These are phyloP conservation scores for Dactylellina leptospora DNA, from an alignment of 2,329 filamentous ascomycete species.

Conservation along the genomic window DNA sequence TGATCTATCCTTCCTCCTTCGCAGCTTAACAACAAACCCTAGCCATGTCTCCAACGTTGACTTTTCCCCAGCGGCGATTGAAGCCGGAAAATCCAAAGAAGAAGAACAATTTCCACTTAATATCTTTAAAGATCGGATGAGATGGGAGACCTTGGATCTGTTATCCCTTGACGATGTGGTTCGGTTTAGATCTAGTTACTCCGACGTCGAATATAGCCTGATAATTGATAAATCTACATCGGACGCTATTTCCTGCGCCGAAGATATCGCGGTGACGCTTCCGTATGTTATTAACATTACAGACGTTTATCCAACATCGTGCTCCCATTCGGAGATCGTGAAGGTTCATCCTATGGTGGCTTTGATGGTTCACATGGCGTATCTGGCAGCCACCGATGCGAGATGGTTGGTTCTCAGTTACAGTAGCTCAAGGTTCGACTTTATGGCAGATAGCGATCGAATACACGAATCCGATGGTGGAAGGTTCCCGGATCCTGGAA, in stretches of 20 bases:
- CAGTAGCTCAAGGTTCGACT: slow-evolving; percentile 28
- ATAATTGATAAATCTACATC: slow-evolving; percentile 41
- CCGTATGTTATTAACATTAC: slow-evolving; percentile 8
- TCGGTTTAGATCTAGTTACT: background rate
- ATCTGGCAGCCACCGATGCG: background rate
- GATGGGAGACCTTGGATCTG: slow-evolving; percentile 21
- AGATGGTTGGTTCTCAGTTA: slow-evolving; percentile 37
- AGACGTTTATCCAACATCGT: background rate
- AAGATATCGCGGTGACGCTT: slow-evolving; percentile 15
- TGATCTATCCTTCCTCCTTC: slow-evolving; percentile 23
- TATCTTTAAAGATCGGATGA: slow-evolving; percentile 2
- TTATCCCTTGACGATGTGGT: slow-evolving; percentile 16
- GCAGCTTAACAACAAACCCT: background rate
- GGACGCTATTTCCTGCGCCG: slow-evolving; percentile 39
- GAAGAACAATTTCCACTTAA: background rate
- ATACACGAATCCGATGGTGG: no score
- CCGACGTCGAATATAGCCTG: background rate
- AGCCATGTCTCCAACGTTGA: slow-evolving; percentile 26
- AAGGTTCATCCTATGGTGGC: slow-evolving; percentile 20
- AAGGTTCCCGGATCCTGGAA: slow-evolving; percentile 6
- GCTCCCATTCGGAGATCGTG: background rate
- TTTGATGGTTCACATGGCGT: slow-evolving; percentile 20
- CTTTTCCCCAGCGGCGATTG: slow-evolving; percentile 16
- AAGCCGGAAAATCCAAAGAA: slow-evolving; percentile 14
- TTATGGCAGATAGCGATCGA: background rate